These are phyloP conservation scores for Psophocarpus tetragonolobus DNA, from an alignment of 306 rosid species.

Conservation along the genomic window DNA sequence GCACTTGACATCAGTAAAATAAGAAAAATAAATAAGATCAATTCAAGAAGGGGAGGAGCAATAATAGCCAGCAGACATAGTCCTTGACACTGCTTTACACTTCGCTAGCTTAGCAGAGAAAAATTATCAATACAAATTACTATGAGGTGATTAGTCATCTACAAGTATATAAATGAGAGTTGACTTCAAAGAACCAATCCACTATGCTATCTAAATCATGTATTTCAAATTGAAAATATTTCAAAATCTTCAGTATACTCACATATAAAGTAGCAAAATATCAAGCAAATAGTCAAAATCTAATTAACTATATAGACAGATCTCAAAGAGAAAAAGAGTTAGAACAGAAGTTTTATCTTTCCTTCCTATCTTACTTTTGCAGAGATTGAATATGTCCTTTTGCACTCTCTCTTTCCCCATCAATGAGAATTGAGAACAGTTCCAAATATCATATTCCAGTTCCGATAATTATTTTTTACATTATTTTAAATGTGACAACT, in stretches of 20 bases:
- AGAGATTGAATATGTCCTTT: not conserved
- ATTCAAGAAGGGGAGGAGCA: slow-evolving; percentile 1
- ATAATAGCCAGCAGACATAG: slow-evolving; percentile 1
- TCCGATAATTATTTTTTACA: not conserved
- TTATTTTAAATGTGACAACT: not conserved
- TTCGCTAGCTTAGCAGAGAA: slow-evolving; percentile 3
- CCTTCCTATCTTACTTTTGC: not conserved
- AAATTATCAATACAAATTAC: slow-evolving; percentile 13
- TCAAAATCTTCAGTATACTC: not conserved
- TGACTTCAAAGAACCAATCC: not conserved
- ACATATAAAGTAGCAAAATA: not conserved
- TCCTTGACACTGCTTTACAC: not conserved
- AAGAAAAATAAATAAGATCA: slow-evolving; percentile 19
- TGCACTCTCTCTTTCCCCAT: not conserved
- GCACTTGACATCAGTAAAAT: not conserved
- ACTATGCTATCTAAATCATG: not conserved
- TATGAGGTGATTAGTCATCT: not conserved
- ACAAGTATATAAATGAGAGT: not conserved
- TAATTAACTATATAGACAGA: slow-evolving; percentile 7
- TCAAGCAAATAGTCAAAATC: not conserved
- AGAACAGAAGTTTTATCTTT: slow-evolving; percentile 10
- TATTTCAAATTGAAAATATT: not conserved
- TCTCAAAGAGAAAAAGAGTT: not conserved
- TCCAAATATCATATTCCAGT: not conserved
- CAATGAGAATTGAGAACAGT: slow-evolving; percentile 1